A percentile compares a stretch with the other conserved stretches of the same genome.
Conservation (phyloP, 148 eudicot genomes). For the Rhododendron williamsianum region DNA sequence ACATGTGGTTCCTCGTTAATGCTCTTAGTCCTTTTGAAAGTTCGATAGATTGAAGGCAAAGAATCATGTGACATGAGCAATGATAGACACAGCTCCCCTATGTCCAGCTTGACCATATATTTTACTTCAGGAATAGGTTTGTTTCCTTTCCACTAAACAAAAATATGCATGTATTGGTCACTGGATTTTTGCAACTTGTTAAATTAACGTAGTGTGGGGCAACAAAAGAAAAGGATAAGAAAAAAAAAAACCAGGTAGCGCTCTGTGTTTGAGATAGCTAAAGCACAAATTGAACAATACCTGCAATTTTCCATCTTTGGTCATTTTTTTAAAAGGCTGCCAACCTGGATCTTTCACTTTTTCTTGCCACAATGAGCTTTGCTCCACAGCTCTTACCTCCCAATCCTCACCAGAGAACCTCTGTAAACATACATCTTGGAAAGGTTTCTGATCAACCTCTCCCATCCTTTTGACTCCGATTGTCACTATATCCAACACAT, state of each 20-base stretch:
- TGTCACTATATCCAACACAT: conserved; percentile 12
- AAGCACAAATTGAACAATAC: conserved; percentile 15
- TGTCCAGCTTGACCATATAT: neutral
- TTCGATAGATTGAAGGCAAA: neutral
- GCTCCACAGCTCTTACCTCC: conserved; percentile 20
- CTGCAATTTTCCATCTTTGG: conserved; percentile 38
- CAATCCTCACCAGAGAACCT: conserved; percentile 17
- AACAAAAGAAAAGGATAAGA: neutral
- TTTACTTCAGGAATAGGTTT: neutral
- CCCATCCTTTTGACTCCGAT: conserved; percentile 35
- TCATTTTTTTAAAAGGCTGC: conserved; percentile 46
- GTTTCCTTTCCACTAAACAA: neutral
- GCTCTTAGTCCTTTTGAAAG: neutral
- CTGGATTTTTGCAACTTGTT: neutral
- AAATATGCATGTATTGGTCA: neutral
- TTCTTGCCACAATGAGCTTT: conserved; percentile 52
- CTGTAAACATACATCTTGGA: conserved; percentile 22
- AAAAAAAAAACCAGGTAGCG: neutral
- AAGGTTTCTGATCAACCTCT: conserved; percentile 28
- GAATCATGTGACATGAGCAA: neutral
- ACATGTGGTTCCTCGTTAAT: neutral
- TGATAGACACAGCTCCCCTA: neutral
- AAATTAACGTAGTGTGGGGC: neutral
- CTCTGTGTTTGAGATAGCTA: neutral
- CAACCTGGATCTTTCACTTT: conserved; percentile 42